Evolutionary conservation across 2,329 filamentous ascomycete genomes (phyloP).

Genomic region (Sclerotinia sclerotiorum): DNA sequence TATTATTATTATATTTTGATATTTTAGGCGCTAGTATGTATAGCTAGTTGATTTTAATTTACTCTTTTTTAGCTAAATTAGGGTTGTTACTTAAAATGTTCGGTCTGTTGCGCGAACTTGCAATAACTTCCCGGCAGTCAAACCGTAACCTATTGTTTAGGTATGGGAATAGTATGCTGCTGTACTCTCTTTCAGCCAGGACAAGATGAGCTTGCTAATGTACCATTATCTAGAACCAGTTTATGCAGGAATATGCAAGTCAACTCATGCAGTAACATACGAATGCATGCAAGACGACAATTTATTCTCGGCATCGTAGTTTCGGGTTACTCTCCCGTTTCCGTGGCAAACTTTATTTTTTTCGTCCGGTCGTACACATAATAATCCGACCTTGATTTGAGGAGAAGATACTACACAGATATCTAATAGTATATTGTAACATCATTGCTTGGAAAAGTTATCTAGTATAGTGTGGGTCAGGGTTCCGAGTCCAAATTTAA

Average conservation of each 20-base stretch:
- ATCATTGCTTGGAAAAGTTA: rapidly evolving
- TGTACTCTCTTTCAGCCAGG: not conserved
- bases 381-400: not conserved
- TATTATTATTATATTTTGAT: too few relatives aligned
- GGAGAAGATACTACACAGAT: not conserved
- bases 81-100: not conserved
- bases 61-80: not conserved
- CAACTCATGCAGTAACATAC: not conserved
- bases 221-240: not conserved
- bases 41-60: not conserved
- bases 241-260: not conserved
- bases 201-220: not conserved
- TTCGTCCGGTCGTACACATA: not conserved
- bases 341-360: not conserved
- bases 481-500: not conserved
- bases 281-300: not conserved
- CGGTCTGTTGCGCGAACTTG: not conserved
- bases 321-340: not conserved
- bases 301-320: not conserved
- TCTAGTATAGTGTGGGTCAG: not conserved
- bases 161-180: not conserved
- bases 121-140: not conserved
- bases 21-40: not conserved
- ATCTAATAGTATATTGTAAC: not conserved
- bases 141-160: not conserved